These are phyloP conservation scores for Pseudoneurospora amorphoporcata DNA, from an alignment of 495 filamentous ascomycete species.

Conservation along the genomic window DNA sequence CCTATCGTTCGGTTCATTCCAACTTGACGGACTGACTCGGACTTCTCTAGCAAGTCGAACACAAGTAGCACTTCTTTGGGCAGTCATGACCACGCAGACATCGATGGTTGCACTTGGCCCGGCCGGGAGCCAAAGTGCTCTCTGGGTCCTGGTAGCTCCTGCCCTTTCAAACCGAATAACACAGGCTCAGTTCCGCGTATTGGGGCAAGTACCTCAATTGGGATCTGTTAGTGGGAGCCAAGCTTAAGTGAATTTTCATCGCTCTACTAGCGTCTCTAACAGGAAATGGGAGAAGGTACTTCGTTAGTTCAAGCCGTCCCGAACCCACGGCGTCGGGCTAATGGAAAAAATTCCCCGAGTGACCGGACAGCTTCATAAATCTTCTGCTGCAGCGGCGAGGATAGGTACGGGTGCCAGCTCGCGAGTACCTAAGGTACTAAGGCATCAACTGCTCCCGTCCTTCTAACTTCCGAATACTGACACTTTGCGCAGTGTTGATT, in stretches of 20 bases:
- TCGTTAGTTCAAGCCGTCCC: too few species aligned
- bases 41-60: too few species aligned
- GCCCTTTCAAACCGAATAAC: background rate
- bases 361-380: too few species aligned
- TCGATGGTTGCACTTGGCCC: background rate
- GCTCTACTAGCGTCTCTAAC: background rate
- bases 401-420: background rate
- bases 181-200: background rate
- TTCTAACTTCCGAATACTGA: background rate
- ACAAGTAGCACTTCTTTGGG: background rate
- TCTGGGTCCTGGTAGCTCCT: background rate
- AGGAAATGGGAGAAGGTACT: too few species aligned
- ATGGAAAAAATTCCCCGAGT: too few species aligned
- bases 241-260: background rate
- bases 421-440: too few species aligned
- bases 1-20: too few species aligned
- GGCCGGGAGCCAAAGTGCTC: background rate
- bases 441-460: background rate
- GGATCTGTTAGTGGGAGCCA: background rate
- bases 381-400: too few species aligned
- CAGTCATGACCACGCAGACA: background rate
- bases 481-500: background rate
- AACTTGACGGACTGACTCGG: too few species aligned
- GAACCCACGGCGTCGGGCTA: too few species aligned
- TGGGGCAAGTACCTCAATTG: background rate